Evolutionary conservation across 495 filamentous ascomycete species (phyloP), one percentile per base, ranked within the genome.

Genomic region (Aspergillus cavernicola): DNA sequence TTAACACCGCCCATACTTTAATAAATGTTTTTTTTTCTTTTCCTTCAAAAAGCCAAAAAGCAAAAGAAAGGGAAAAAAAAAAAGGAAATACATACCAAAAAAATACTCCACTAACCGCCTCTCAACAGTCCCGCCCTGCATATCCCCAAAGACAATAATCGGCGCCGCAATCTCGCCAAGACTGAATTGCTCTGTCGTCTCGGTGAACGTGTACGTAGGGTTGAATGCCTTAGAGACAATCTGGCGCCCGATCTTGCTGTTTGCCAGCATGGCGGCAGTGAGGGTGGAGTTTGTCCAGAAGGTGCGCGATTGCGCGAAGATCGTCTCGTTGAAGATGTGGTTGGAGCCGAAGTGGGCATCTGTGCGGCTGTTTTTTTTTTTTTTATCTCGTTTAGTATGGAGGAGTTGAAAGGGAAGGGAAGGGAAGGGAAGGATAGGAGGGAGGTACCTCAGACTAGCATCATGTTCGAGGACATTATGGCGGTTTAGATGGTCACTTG

Each of bases 381-480:
- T 1, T n/a, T 32, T 28, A 2, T 24, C 55, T 46, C n/a, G 20
- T 40, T 23, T 12, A 4, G 26, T n/a, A 4, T 26, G 10, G 36
- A 33, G 31, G 23, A 15, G 36, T n/a, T 37, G 24, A 15, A 11
- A 36, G 13, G 28, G 44, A 29, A 35, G 1, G 32, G 11, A 26
- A 18, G 16, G 18, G 6, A 31, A 31, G 13, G 16, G 1, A 15
- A 23, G 9, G 32, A 24, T 28, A 6, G 2, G 11, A 31, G 11
- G 26, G 4, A 65, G 60, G 28, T 44, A 78, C 77, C 74, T 78
- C 26, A 80, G 52, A 50, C 75, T 79, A 6, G 63, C 77, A 58
- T 81, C 78, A 41, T 80, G 77, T 48, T 81, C 78, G 2, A 80
- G 59, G 29, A 79, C 55, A 39, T 79, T 72, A 49, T 79, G 74